A percentile compares a stretch with the other conserved stretches of the same genome.
Evolutionary conservation across 176 grass and related monocot species (phyloP).

Genomic region (Otatea glauca): DNA sequence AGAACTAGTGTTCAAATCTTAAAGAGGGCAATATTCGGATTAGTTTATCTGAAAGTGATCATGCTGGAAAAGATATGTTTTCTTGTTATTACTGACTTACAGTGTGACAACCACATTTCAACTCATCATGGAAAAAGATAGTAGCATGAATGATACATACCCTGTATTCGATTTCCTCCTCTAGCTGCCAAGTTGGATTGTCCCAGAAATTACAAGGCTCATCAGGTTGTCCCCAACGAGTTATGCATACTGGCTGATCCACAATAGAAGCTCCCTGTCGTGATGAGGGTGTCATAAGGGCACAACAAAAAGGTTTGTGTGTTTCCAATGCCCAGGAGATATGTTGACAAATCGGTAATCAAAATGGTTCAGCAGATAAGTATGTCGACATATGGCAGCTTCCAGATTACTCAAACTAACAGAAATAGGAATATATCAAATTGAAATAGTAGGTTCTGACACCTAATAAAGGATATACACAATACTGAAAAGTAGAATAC

Average conservation of each 20-base stretch:
- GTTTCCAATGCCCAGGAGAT: not conserved
- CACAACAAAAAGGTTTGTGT: not conserved
- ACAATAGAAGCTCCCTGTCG: constrained; percentile 91
- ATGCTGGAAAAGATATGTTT: not conserved
- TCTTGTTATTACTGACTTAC: not conserved
- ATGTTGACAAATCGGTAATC: constrained; percentile 4
- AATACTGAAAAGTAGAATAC: not conserved
- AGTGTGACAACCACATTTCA: constrained; percentile 16
- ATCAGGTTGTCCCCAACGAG: constrained; percentile 71
- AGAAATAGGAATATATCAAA: not conserved
- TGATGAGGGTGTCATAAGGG: not conserved
- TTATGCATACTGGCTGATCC: constrained; percentile 94
- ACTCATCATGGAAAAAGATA: not conserved
- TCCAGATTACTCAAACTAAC: not conserved
- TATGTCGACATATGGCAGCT: not conserved
- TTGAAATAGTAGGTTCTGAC: constrained; percentile 8
- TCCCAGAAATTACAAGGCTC: constrained; percentile 80
- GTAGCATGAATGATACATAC: constrained; percentile 51
- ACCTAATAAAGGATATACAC: not conserved
- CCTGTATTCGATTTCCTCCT: constrained; percentile 67
- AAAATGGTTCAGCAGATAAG: constrained; percentile 8
- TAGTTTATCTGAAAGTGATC: constrained; percentile 8
- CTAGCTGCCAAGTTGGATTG: constrained; percentile 53
- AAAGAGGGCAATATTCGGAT: not conserved
- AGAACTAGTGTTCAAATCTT: constrained; percentile 11